Conservation (phyloP, 1,139 yeast species). For the Eremothecium gossypii region DNA sequence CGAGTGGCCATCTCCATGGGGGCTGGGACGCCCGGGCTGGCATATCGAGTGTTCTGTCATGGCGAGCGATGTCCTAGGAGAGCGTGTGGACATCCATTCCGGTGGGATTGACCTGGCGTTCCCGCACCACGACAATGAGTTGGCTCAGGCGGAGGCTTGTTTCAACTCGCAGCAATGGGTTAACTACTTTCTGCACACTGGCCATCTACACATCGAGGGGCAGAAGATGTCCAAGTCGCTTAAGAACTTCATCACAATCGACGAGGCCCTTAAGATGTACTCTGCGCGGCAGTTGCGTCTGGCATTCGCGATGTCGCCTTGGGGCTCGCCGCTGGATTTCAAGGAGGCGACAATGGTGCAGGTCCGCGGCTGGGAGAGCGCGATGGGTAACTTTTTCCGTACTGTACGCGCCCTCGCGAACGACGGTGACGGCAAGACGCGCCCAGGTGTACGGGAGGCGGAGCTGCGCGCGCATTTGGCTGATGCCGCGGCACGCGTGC, state of each 20-base stretch:
- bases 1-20: conserved; percentile 93
- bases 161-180: conserved; percentile 91
- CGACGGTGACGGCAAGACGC: conserved; percentile 37
- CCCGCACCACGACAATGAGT: conserved; percentile 98
- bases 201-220: conserved; percentile 96
- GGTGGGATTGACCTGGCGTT: conserved; percentile 97
- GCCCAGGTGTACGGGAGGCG: conserved; percentile 41
- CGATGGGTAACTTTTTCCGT: conserved; percentile 73
- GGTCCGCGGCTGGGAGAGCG: conserved; percentile 64
- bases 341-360: conserved; percentile 71
- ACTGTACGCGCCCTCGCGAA: conserved; percentile 67
- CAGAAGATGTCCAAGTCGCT: conserved; percentile 95
- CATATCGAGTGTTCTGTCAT: conserved; percentile 98
- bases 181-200: conserved; percentile 90
- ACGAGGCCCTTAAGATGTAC: conserved; percentile 69
- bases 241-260: conserved; percentile 90
- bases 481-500: conserved; percentile 52
- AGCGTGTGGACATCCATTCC: conserved; percentile 83
- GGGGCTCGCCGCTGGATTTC: conserved; percentile 91
- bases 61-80: conserved; percentile 87
- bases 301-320: conserved; percentile 80
- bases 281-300: conserved; percentile 77
- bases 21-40: conserved; percentile 98
- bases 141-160: conserved; percentile 94
- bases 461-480: conserved; percentile 44